Evolutionary conservation across 2,329 filamentous ascomycete species (phyloP).

Genomic region (Aureobasidium vineae): DNA sequence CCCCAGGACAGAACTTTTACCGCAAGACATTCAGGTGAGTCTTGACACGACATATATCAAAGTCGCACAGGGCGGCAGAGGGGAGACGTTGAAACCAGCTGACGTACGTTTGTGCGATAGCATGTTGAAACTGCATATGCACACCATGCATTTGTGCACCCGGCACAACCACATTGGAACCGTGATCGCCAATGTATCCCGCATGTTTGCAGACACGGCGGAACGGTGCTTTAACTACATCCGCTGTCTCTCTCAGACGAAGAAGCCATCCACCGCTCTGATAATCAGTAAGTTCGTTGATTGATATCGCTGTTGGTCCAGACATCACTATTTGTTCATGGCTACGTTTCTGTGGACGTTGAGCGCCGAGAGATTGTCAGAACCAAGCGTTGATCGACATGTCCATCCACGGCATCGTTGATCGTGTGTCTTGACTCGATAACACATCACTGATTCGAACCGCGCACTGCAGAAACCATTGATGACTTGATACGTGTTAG

Average conservation of each 20-base stretch:
- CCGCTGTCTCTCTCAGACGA: slow-evolving; percentile 56
- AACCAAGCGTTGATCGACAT: slow-evolving; percentile 16
- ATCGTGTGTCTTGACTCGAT: slow-evolving; percentile 13
- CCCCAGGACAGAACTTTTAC: slow-evolving; percentile 74
- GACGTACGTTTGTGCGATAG: slow-evolving; percentile 35
- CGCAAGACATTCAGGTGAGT: slow-evolving; percentile 67
- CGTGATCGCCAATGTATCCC: slow-evolving; percentile 71
- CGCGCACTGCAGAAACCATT: slow-evolving; percentile 59
- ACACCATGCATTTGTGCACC: slow-evolving; percentile 80
- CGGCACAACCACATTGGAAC: slow-evolving; percentile 68
- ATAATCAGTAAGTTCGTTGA: slow-evolving; percentile 54
- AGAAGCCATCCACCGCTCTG: slow-evolving; percentile 59
- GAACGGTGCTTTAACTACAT: slow-evolving; percentile 67
- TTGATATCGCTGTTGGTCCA: neutral
- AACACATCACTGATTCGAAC: slow-evolving; percentile 19
- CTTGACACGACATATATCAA: slow-evolving; percentile 40
- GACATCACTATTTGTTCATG: neutral
- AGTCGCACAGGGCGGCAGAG: slow-evolving; percentile 60
- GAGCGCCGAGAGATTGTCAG: neutral
- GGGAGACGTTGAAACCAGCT: slow-evolving; percentile 12
- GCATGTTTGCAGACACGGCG: slow-evolving; percentile 73
- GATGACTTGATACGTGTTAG: slow-evolving; percentile 64
- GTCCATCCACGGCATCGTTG: slow-evolving; percentile 1
- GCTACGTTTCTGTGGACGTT: neutral
- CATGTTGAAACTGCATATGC: slow-evolving; percentile 79